A percentile compares a stretch with the other conserved stretches of the same genome.
Evolutionary conservation across 495 filamentous ascomycete genomes (phyloP).

Genomic region (Sabuloglossum arenarium): DNA sequence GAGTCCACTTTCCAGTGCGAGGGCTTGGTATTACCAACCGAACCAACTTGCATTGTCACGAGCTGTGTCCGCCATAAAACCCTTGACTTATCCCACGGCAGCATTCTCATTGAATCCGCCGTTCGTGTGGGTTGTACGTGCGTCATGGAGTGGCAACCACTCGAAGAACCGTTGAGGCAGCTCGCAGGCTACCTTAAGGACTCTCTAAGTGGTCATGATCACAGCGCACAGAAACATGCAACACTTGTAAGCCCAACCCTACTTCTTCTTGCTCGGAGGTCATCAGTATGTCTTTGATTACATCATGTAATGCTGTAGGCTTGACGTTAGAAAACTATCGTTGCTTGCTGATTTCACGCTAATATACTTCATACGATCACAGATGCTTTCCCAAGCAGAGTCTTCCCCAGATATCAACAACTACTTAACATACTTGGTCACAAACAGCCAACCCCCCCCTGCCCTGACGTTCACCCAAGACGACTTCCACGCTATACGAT

Average conservation of each 20-base stretch:
- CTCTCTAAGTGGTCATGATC: conserved; percentile 69
- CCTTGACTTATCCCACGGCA: not conserved
- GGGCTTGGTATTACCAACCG: not conserved
- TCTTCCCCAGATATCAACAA: conserved; percentile 86
- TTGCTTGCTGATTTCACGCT: not conserved
- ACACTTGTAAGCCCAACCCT: conserved; percentile 32
- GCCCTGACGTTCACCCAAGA: conserved; percentile 30
- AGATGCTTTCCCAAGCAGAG: conserved; percentile 93
- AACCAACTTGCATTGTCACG: not conserved
- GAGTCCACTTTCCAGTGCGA: not conserved
- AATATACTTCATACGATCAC: not conserved
- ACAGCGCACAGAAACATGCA: conserved; percentile 62
- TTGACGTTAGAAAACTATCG: not conserved
- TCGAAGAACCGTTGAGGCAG: conserved; percentile 67
- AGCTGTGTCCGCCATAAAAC: not conserved
- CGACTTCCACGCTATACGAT: conserved; percentile 55
- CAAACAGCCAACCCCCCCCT: conserved; percentile 38
- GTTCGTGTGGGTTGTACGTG: not conserved
- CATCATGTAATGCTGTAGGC: not conserved
- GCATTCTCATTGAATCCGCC: not conserved
- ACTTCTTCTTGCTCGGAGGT: not conserved
- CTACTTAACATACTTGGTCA: conserved; percentile 83
- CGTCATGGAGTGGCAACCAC: conserved; percentile 80
- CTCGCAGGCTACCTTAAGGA: conserved; percentile 76
- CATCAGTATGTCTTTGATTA: not conserved